Evolutionary conservation across 768 basidiomycete species (phyloP).

Genomic region (Lyophyllum shimeji): DNA sequence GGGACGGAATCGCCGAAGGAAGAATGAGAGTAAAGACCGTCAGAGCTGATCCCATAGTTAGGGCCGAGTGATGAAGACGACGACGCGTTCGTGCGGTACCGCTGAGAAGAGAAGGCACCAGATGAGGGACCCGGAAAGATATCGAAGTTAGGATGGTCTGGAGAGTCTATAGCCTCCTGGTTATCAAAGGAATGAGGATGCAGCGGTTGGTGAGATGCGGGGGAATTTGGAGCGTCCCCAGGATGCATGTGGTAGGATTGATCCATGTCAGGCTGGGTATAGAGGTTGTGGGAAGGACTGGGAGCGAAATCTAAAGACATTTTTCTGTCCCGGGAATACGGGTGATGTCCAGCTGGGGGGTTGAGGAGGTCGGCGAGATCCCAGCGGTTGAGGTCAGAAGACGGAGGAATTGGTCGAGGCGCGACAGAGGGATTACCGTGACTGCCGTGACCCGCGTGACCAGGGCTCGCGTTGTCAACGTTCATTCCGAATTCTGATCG

Average conservation of each 20-base stretch:
- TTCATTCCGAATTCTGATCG: constrained; percentile 52
- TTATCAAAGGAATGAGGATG: constrained; percentile 45
- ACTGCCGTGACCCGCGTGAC: constrained; percentile 23
- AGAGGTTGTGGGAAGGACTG: constrained; percentile 33
- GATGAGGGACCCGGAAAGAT: constrained; percentile 53
- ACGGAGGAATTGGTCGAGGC: constrained; percentile 34
- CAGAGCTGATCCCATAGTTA: constrained; percentile 51
- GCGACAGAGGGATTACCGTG: constrained; percentile 26
- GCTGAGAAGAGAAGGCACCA: constrained; percentile 49
- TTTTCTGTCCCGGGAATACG: constrained; percentile 34
- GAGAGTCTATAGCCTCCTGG: constrained; percentile 49
- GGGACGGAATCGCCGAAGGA: constrained; percentile 62
- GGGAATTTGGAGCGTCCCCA: constrained; percentile 37
- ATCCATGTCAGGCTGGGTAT: constrained; percentile 58
- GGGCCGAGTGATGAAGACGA: constrained; percentile 70
- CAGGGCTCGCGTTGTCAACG: constrained; percentile 26
- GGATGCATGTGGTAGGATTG: constrained; percentile 46
- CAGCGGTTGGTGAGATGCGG: constrained; percentile 36
- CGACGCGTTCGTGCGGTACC: constrained; percentile 72
- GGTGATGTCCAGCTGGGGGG: constrained; percentile 22
- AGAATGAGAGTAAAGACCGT: constrained; percentile 57
- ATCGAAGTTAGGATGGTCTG: constrained; percentile 64
- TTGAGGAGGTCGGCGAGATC: constrained; percentile 48
- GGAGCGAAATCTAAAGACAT: constrained; percentile 57
- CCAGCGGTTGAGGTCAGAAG: constrained; percentile 36